Evolutionary conservation across 2,329 filamentous ascomycete genomes (phyloP).

Genomic region (Xylaria arbuscula): DNA sequence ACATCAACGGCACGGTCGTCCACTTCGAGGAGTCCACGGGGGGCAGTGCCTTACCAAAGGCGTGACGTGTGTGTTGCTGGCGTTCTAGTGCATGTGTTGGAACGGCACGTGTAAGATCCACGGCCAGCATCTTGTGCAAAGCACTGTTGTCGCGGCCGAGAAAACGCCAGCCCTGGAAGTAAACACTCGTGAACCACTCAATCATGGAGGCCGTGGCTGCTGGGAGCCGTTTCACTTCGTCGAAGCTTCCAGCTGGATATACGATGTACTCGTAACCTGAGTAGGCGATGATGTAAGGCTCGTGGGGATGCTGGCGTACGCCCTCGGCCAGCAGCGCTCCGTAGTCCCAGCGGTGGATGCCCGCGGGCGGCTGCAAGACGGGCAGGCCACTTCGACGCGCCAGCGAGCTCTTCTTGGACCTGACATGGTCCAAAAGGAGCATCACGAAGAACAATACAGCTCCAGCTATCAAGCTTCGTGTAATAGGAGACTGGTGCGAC

Average conservation of each 20-base stretch:
- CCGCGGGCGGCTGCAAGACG: slow-evolving; percentile 10
- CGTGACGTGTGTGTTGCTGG: slow-evolving; percentile 20
- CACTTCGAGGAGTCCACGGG: slow-evolving; percentile 32
- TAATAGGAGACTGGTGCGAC: too few relatives aligned
- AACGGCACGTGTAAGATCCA: slow-evolving; percentile 36
- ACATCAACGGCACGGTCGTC: slow-evolving; percentile 30
- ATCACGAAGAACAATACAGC: too few relatives aligned
- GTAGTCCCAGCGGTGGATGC: slow-evolving; percentile 29
- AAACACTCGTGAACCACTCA: slow-evolving; percentile 28
- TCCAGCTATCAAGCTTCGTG: too few relatives aligned
- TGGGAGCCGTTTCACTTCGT: slow-evolving; percentile 36
- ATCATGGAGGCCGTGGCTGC: slow-evolving; percentile 27
- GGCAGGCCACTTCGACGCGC: slow-evolving; percentile 1
- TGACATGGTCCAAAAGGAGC: too few relatives aligned
- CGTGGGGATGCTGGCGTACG: slow-evolving; percentile 26
- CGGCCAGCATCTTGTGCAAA: slow-evolving; percentile 23
- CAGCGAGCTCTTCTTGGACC: too few relatives aligned
- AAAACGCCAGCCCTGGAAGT: slow-evolving; percentile 34
- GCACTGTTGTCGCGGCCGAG: slow-evolving; percentile 33
- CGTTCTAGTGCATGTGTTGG: slow-evolving; percentile 26
- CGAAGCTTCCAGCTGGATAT: slow-evolving; percentile 32
- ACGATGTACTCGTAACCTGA: slow-evolving; percentile 35
- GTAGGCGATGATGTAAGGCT: slow-evolving; percentile 35
- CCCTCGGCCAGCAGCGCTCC: slow-evolving; percentile 28
- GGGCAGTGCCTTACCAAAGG: slow-evolving; percentile 28